Base-by-base conservation (phyloP, 176 grass and related monocot genomes). In the Eragrostis nindensis region DNA sequence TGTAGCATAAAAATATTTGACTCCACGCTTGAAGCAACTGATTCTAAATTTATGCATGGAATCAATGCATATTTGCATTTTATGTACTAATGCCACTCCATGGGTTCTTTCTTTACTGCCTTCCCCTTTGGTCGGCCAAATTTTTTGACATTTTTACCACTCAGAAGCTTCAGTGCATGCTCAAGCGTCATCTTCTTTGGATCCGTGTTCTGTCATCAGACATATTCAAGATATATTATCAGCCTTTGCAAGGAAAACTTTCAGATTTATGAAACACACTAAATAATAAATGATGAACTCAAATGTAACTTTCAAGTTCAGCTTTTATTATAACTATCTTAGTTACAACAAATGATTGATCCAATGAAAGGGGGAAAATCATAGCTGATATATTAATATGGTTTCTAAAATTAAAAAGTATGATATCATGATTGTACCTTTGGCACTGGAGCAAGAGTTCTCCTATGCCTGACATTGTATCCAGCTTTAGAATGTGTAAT, bases 401-500 rank as follows among this genome's bases (percentile, higher is more conserved):
- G 61, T 55, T 25, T 66, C 64, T 30, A n/a, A 62, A 44, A 53
- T 87, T 44, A 59, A 48, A 7, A 45, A 63, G 21, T 49, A 52
- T 55, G 71, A 42, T 22, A 29, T 7, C 40, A 25, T n/a, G 38
- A 71, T 27, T 41, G n/a, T 86, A 94, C 95, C 95, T 91, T 98
- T 63, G 95, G 88, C 49, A 98, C 63, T 62, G 88, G 71, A 73
- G 86, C 86, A 64, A 89, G 16, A 71, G 66, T 86, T 80, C 69
- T 85, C 55, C 92, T 89, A 77, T 98, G 95, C 72, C 77, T 94
- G 57, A 98, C 39, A 44, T 56, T 78, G 79, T 62, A 98, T 80
- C 95, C 95, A 83, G 50, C 53, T 83, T 95, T 93, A 87, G 95
- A 94, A 75, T 91, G 78, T 17, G 95, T 75, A 17, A 98, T 79